Conservation (phyloP, 148 eudicot species). For the Silene uniflora region DNA sequence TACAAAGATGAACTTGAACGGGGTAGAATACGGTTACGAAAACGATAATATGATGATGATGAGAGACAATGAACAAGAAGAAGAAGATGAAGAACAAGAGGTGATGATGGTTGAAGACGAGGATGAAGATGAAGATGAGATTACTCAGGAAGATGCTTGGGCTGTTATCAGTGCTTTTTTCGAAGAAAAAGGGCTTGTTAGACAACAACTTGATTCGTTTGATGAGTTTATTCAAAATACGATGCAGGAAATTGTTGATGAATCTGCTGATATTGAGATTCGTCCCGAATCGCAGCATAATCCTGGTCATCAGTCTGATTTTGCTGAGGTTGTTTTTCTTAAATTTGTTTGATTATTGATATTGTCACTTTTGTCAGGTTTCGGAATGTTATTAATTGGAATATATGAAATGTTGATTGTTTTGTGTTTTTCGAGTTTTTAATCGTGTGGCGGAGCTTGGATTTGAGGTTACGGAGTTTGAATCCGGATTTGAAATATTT, state of each 20-base stretch:
- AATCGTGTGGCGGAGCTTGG: background rate
- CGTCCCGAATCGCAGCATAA: conserved; percentile 95
- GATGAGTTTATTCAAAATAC: conserved; percentile 98
- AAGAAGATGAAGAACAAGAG: background rate
- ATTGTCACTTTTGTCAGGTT: too few relatives aligned
- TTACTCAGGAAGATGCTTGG: conserved; percentile 97
- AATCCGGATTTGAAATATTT: too few relatives aligned
- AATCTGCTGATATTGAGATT: conserved; percentile 89
- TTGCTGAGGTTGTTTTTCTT: conserved; percentile 56
- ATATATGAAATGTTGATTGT: background rate
- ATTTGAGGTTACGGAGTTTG: background rate
- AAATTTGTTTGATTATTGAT: too few relatives aligned
- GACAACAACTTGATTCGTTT: conserved; percentile 91
- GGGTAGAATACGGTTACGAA: conserved; percentile 25
- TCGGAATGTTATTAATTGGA: too few relatives aligned
- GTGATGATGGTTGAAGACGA: conserved; percentile 11
- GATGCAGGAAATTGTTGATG: conserved; percentile 97
- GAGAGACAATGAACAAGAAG: background rate
- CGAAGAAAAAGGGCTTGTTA: conserved; percentile 86
- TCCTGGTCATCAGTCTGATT: conserved; percentile 82
- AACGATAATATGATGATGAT: conserved; percentile 15
- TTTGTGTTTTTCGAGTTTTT: background rate
- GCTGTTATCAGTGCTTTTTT: conserved; percentile 91
- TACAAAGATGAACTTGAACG: conserved; percentile 11
- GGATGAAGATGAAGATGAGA: conserved; percentile 71